phyloP scores from a whole-genome alignment of 1,284 basidiomycete genomes.

The Papiliotrema flavescens region DNA sequence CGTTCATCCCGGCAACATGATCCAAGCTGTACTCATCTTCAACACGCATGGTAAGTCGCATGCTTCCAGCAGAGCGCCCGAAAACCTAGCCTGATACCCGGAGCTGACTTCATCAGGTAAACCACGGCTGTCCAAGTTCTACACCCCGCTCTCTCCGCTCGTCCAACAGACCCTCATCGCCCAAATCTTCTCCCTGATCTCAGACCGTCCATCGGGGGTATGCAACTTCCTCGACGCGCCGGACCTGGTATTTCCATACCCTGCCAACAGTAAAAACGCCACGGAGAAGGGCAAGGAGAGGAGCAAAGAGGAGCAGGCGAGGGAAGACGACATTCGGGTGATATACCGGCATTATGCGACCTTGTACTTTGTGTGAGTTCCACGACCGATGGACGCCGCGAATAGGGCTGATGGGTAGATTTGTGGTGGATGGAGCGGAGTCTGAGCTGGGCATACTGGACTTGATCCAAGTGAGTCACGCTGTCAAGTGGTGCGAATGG shows the following conservation, averaged over 20 bases:
- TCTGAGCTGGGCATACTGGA: conserved; percentile 95
- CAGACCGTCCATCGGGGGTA: conserved; percentile 67
- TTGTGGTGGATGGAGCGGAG: conserved; percentile 91
- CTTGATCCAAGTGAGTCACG: conserved; percentile 76
- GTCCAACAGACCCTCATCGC: conserved; percentile 64
- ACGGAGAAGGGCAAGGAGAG: conserved; percentile 24
- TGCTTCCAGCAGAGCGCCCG: too few species aligned
- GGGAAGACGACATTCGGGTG: conserved; percentile 50
- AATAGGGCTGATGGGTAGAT: conserved; percentile 45
- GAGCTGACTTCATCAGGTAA: conserved; percentile 56
- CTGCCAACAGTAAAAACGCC: not conserved
- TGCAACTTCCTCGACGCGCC: conserved; percentile 92
- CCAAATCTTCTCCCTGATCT: conserved; percentile 80
- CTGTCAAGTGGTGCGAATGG: not conserved
- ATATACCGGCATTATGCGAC: conserved; percentile 76
- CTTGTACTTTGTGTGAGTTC: conserved; percentile 74
- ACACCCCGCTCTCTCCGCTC: conserved; percentile 75
- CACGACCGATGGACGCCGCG: not conserved
- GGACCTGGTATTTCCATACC: conserved; percentile 57
- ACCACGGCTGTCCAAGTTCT: conserved; percentile 93
- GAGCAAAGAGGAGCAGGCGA: conserved; percentile 20
- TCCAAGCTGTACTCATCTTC: conserved; percentile 6
- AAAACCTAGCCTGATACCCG: too few species aligned
- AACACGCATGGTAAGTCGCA: conserved; percentile 3
- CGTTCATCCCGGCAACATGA: not conserved